Evolutionary conservation across 208 protist species (phyloP), one percentile per base, ranked within the genome.

Genomic region (Endotrypanum monterogeii): DNA sequence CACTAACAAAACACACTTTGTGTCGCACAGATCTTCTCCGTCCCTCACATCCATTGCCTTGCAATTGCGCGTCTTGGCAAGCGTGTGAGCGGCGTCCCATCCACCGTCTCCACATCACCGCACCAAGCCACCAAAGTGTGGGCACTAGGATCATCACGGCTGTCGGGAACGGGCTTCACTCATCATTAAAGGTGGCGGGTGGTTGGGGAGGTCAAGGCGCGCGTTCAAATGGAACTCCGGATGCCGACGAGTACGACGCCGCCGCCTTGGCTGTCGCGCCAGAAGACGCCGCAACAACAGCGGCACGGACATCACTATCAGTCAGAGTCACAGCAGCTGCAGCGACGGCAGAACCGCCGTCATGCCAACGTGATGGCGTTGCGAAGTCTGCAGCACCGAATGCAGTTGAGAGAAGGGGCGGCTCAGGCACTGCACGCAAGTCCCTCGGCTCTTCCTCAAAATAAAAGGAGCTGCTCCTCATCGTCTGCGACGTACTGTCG

Each of bases 331-430:
- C 44, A 48, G 44, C 44, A 14, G 44, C 44, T 57, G 12, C 54
- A 57, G 7, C 60, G 41, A 18, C 14, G 18, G 14, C 66, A 56
- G 39, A 52, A 28, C 52, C 23, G 54, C 18, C 72, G 58, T 11
- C 75, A 68, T 63, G 48, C 62, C 1, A 76, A 67, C 12, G 79
- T 79, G 58, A 83, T 62, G 41, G 86, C 75, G 66, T 68, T 89
- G 46, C 75, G 80, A 48, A 85, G 89, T 54, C 76, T 94, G 65
- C 89, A 94, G 66, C 83, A 87, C 74, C 89, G 89, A 67, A 94
- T 94, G 89, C 83, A 90, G 67, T 77, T 79, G 8, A 78, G 87
- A 28, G 83, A 84, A 3, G 71, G 82, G 30, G 74, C 79, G 3
- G 80, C 82, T 2, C 23, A 58, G 20, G 16, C 51, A 1, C 30